Base-by-base conservation (phyloP, 495 filamentous ascomycete species). In the Mycothermus thermophilus region DNA sequence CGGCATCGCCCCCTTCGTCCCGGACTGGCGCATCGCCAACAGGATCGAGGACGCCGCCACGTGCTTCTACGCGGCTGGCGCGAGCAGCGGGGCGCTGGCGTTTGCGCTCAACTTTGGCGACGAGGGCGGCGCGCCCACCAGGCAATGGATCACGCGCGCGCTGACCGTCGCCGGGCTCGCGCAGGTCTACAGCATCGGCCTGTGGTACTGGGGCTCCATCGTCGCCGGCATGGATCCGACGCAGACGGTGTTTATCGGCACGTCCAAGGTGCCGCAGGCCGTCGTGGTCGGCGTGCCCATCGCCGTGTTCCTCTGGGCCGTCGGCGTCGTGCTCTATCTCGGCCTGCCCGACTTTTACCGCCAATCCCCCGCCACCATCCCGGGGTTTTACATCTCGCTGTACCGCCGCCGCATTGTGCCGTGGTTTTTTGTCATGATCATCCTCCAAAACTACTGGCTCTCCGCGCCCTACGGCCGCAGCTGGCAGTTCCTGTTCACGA, bases 21-120 rank as follows among this genome's bases (percentile, higher is more conserved):
- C 41, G 13, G 51, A 56, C 14, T 54, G 58, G 38, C 37, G 33
- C 8, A 55, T 53, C 6, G 54, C 59, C 24, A 63, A 54, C 14
- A 69, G 67, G 63, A 48, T 75, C 9, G 64, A 72, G 36, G 69
- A 74, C 31, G 57, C 69, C 6, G 76, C 71, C 2, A 74, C 74
- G 1, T 74, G 60, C 11, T 43, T 77, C 26, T 81, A 81, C 43
- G 62, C 69, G 5, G 51, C 62, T 9, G 76, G 72, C 5, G 75
- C 76, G 4, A 64, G 69, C 21, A 66, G 64, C 36, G 76, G 75
- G 23, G 68, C 67, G 4, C 53, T 80, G 34, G 74, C 66, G 52
- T 79, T 79, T 51, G 67, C 74, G 5, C 61, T 79, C 31, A 80
- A 80, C 50, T 79, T 80, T 48, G 76, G 74, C 36, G 68, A 69